Evolutionary conservation across 1,284 basidiomycete species (phyloP), one percentile per base, ranked within the genome.

Genomic region (Peniophora sp.): DNA sequence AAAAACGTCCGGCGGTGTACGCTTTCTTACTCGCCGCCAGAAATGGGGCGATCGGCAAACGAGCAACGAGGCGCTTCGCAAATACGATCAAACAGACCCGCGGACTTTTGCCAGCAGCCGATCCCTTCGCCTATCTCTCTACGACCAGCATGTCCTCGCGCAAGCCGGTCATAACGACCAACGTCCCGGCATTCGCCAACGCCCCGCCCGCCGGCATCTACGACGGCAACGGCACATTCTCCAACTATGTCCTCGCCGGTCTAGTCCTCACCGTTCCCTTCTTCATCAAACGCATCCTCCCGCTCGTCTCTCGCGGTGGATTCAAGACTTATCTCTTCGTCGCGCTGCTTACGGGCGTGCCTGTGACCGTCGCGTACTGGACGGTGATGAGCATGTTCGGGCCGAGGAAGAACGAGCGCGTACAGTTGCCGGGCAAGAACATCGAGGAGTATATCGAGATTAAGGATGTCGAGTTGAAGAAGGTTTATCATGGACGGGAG

Each of bases 391-490:
- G 90, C 64, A 83, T 75, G 58, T 89, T 85, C 61, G 93, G 95
- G 23, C 68, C 77, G 3, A 80, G 94, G 59, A 84, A 84, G 67
- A 93, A 97, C 69, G 85, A 91, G 58, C 94, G 95, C 72, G 85
- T 94, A 58, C 65, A 72, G 34, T 74, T 97, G n/a, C 94, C 96
- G 12, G 85, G 87, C 55, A 88, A 86, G 67, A 80, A 88, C 58
- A 81, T 97, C 56, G 86, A 89, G 61, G 80, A 89, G 61, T 99
- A 99, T 68, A 88, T 99, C 64, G 87, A 84, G 50, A 88, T 98
- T 72, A 86, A 92, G 59, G 93, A 97, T 72, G 68, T 73, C 1
- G 84, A 83, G 55, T 77, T 99, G 62, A 88, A 83, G 71, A 74
- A 76, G 24, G 77, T 85, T 60, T 97, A 94, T 74, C 70, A 82